Percentiles rank a stretch among this genome's conserved stretches.
Evolutionary conservation across 73 alveolate species (phyloP).

Genomic region (Symbiodinium pilosum): DNA sequence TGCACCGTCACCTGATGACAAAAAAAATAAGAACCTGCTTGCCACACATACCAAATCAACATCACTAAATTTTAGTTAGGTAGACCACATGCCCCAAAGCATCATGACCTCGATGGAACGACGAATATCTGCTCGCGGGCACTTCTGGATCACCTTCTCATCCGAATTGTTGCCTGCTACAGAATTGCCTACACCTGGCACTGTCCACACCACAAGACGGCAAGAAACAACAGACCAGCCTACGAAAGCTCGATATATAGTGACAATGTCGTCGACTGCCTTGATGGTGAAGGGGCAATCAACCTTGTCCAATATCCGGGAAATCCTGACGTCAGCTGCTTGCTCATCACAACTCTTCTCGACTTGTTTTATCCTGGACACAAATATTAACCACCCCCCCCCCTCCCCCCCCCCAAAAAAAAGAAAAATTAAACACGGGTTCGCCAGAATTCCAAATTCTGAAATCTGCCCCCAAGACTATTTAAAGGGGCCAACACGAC

Average conservation of each 20-base stretch:
- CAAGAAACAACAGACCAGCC: neutral
- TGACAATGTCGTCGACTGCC: neutral
- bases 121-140: neutral
- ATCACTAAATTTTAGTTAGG: neutral
- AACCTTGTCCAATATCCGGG: neutral
- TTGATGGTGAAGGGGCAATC: neutral
- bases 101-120: neutral
- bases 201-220: neutral
- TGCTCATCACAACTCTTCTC: neutral
- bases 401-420: too few relatives aligned
- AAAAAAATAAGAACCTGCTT: neutral
- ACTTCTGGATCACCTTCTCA: neutral
- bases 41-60: too few relatives aligned
- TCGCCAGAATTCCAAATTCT: too few relatives aligned
- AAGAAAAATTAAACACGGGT: too few relatives aligned
- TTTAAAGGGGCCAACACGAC: too few relatives aligned
- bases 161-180: neutral
- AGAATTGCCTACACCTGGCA: neutral
- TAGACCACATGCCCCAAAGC: neutral
- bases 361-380: neutral
- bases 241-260: neutral
- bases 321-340: neutral
- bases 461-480: too few relatives aligned
- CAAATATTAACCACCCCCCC: too few relatives aligned
- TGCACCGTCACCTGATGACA: neutral